Percentiles rank a stretch among this genome's conserved stretches.
These are phyloP conservation scores for Beauveria australis DNA, from an alignment of 2,329 filamentous ascomycete genomes.

Conservation along the genomic window DNA sequence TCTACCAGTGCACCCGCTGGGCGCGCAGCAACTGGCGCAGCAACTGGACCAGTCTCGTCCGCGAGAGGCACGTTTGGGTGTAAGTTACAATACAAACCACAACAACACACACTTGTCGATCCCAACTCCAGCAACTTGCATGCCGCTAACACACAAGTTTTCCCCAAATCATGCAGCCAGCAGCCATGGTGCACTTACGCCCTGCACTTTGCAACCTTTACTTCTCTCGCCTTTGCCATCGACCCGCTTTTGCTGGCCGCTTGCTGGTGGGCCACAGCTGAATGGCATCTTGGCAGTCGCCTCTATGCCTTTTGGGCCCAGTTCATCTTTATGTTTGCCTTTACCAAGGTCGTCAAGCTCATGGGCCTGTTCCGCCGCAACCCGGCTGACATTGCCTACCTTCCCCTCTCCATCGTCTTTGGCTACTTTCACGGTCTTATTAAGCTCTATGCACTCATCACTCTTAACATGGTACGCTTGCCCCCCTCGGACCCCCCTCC, in stretches of 20 bases:
- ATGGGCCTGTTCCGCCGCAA: constrained; percentile 79
- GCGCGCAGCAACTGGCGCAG: constrained; percentile 96
- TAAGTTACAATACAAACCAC: constrained; percentile 43
- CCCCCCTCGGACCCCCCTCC: constrained; percentile 3
- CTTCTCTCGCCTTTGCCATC: constrained; percentile 72
- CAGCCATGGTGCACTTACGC: constrained; percentile 93
- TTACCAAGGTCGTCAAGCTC: constrained; percentile 87
- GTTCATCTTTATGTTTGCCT: constrained; percentile 65
- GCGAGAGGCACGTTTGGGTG: constrained; percentile 78
- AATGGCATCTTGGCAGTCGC: constrained; percentile 47
- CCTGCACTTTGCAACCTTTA: constrained; percentile 85
- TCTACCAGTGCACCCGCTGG: constrained; percentile 92
- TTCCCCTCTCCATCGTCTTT: constrained; percentile 82
- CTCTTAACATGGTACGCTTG: constrained; percentile 68
- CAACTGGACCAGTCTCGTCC: constrained; percentile 83
- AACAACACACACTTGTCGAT: constrained; percentile 4
- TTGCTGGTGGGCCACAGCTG: constrained; percentile 59
- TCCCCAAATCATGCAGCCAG: constrained; percentile 47
- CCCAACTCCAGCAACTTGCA: constrained; percentile 9
- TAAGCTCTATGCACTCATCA: constrained; percentile 81
- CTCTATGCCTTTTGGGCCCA: constrained; percentile 52
- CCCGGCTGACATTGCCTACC: constrained; percentile 68
- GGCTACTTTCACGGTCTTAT: constrained; percentile 90
- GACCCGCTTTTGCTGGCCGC: constrained; percentile 66
- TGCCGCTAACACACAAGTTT: constrained; percentile 6